Evolutionary conservation across 2,329 filamentous ascomycete species (phyloP).

Genomic region (Fusarium citri): DNA sequence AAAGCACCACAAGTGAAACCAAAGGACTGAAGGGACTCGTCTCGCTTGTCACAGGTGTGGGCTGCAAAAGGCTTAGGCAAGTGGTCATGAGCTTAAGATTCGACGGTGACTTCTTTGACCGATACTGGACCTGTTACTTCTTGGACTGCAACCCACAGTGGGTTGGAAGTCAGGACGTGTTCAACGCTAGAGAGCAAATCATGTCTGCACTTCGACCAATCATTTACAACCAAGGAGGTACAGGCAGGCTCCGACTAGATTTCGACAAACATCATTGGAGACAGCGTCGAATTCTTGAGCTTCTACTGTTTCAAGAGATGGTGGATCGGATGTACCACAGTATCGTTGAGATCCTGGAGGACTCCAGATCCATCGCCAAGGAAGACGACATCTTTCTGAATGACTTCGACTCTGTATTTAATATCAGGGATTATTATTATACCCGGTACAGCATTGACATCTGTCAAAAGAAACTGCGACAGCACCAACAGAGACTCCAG

Average conservation of each 20-base stretch:
- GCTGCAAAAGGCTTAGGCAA: background rate
- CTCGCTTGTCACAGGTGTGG: background rate
- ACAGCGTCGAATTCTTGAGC: background rate
- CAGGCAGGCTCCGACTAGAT: background rate
- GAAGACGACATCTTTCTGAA: too few species aligned
- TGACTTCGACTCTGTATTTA: too few species aligned
- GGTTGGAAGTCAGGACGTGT: too few species aligned
- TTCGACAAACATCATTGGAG: background rate
- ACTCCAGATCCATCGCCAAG: background rate
- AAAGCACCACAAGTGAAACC: rapidly evolving
- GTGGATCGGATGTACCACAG: rapidly evolving
- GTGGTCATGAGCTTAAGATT: background rate
- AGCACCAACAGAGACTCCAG: background rate
- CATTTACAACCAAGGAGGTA: too few species aligned
- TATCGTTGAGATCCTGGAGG: background rate
- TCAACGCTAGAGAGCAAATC: too few species aligned
- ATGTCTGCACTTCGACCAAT: too few species aligned
- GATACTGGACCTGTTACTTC: background rate
- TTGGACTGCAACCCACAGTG: background rate
- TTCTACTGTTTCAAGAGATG: background rate
- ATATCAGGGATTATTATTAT: background rate
- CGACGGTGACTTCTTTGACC: background rate
- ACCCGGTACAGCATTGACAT: rapidly evolving
- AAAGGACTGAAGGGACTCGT: background rate
- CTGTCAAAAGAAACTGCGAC: background rate